Base-by-base conservation (phyloP, 208 protist genomes). In the Herpetomonas tarakana region DNA sequence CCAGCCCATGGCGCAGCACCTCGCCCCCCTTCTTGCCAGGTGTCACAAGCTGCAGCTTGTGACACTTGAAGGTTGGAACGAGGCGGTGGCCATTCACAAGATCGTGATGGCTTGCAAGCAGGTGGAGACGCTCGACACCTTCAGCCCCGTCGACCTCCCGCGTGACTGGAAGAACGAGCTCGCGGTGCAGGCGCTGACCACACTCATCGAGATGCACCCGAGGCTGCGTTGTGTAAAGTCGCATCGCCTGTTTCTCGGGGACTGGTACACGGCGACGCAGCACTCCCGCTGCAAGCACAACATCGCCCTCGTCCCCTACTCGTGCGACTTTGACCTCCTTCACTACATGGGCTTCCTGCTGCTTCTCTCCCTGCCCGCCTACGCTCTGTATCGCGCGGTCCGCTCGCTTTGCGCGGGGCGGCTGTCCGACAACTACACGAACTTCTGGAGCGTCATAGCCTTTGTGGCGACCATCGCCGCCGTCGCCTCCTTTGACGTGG, bases 191-290 rank as follows among this genome's bases (percentile, higher is more conserved):
- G 86, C 90, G 0, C 81, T 96, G 28, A 77, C 76, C 1, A 92
- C 86, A 1, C 71, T 96, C 6, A 88, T 92, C 58, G 90, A 96
- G 76, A 96, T 96, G 90, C 86, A 96, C 73, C 90, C 90, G 4
- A 85, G 83, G 56, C 68, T 96, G 51, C 76, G 83, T 19, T 70
- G 69, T 27, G 79, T 96, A 6, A 83, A 89, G 68, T 81, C 82
- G 21, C 81, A 86, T 28, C 78, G 83, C 1, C 58, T 86, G 22
- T 93, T 82, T 58, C 71, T 96, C 22, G 60, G 55, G 0, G 86
- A 92, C 63, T 92, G 83, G 90, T 81, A 93, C 41, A 64, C 77
- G 24, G 90, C 86, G n/a, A 96, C 90, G 16, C 76, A 83, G 65
- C 91, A 79, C 58, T 92, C 84, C 1, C 81, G 90, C 0, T 96